Base-by-base conservation (phyloP, 2,329 filamentous ascomycete genomes). In the Byssothecium circinans region DNA sequence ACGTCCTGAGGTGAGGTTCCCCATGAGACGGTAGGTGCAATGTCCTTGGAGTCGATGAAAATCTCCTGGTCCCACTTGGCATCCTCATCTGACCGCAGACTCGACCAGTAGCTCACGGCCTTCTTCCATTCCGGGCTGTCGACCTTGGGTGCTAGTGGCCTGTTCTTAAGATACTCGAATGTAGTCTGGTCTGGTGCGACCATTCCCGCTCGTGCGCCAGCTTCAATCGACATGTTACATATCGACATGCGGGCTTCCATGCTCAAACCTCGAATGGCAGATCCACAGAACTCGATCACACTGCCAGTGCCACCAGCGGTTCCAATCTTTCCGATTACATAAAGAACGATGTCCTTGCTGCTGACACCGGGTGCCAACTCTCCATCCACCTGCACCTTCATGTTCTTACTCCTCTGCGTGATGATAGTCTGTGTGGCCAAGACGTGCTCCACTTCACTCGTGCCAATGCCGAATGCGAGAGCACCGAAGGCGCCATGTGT, bases 211-310 rank as follows among this genome's bases (percentile, higher is more conserved):
- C 94, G 83, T 39, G 94, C 94, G 74, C 94, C 94, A 60, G 81
- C 94, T 78, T 99, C 94, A 61, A 97, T 96, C 12, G 91, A 91
- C 94, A 97, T 97, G 78, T 99, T 99, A 79, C 94, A 97, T 71
- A 99, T 95, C 54, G 91, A 96, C 94, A 99, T 97, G 60, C 94
- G 85, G 35, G 92, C 94, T 75, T 97, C 94, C 83, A 99, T 96
- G 74, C 89, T 95, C 62, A 97, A 79, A 52, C 75, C 77, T 60
- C 90, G 85, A 69, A 99, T 96, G 52, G 94, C 89, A 42, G 91
- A 96, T 50, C 94, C 94, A 68, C 91, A 96, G 78, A 92, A 99
- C 77, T 99, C 94, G 64, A 99, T 96, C 57, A 97, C 94, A 43
- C 88, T 86, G 53, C 92, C 91, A 47, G 87, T 97, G 61, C 94